Percentiles rank a stretch among this genome's conserved stretches.
Conservation (phyloP, 306 rosid genomes). For the Dalbergia oliveri region DNA sequence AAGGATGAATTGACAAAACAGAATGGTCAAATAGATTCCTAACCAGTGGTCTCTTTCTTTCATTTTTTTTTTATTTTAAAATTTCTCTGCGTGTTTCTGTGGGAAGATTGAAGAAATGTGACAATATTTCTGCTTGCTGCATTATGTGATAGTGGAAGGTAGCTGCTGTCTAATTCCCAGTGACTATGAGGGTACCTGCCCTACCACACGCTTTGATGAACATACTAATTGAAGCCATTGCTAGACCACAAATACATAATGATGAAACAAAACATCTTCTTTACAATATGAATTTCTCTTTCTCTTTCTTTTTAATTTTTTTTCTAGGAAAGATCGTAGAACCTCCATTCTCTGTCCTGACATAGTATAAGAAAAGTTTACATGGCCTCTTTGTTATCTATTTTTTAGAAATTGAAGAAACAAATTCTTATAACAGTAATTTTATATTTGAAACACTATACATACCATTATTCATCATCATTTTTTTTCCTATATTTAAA, state of each 20-base stretch:
- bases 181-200: background rate
- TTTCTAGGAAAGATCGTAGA: slow-evolving; percentile 49
- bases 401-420: background rate
- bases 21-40: background rate
- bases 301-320: background rate
- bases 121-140: background rate
- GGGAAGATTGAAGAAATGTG: background rate
- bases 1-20: background rate
- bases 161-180: background rate
- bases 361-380: background rate
- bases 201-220: slow-evolving; percentile 10
- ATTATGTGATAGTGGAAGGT: background rate
- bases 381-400: background rate
- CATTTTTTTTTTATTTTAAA: too few species aligned
- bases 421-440: background rate
- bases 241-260: background rate
- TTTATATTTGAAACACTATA: slow-evolving; percentile 1
- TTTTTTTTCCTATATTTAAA: background rate
- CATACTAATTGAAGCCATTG: background rate
- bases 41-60: background rate
- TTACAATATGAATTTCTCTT: background rate
- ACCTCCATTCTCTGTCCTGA: slow-evolving; percentile 46
- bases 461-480: background rate
- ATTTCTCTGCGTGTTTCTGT: background rate
- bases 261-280: background rate